Evolutionary conservation across 106 monocot species (phyloP), one percentile per base, ranked within the genome.

Genomic region (Chionographis japonica): DNA sequence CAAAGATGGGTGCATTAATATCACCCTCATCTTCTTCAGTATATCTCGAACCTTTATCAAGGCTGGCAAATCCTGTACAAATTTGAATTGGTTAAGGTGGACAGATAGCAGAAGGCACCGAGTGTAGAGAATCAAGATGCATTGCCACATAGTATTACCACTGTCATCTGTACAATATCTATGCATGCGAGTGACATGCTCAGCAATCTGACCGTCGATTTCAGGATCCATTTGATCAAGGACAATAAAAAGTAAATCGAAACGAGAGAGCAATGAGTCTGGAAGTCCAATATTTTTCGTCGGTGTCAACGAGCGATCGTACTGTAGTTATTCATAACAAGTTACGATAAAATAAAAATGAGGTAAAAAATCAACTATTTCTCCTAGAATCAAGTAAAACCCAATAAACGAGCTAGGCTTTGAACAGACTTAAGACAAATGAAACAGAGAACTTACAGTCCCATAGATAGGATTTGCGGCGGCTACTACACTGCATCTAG

Each of bases 211-310:
- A 43, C 90, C 83, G 14, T 98, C 98, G 72, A 93, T 90, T 72
- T 87, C 90, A 74, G 98, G 90, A 71, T 98, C 90, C 98, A 98
- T 98, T 90, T 98, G 98, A 85, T 98, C 98, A 56, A 98, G 92
- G 58, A 98, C 98, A 66, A 98, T 98, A 74, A 98, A 98, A 13
- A 98, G 79, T 66, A 98, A 79, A 68, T 98, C 98, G 68, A 98
- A 98, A 67, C 98, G 98, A 52, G 98, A 98, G 61, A 98, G 93
- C 75, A 98, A 76, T 17, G 98, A 98, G 81, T 98, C 98, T 60
- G 98, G 98, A 78, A 98, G 89, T 4, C 98, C 98, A 67, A 98
- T 98, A 60, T 98, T 98, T 70, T 98, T 98, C 54, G 93, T 98
- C 53, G 98, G 93, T 8, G 98, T 98, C 66, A 98, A 60, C 9